A percentile compares a stretch with the other conserved stretches of the same genome.
Conservation (phyloP, 140 eudicot genomes). For the Cichorium intybus region DNA sequence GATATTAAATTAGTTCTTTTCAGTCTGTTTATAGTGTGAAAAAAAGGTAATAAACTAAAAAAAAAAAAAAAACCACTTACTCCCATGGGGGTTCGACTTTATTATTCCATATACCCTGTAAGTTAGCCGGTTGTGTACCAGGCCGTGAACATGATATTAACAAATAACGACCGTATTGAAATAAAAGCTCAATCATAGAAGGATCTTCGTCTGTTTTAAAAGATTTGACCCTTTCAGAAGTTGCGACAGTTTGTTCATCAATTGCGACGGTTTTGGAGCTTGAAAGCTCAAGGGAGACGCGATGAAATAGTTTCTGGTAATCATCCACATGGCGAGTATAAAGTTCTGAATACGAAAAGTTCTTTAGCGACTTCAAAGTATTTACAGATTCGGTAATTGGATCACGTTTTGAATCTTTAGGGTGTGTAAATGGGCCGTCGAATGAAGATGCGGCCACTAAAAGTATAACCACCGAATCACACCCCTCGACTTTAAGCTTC, state of each 20-base stretch:
- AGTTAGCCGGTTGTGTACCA: constrained; percentile 74
- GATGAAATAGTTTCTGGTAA: constrained; percentile 73
- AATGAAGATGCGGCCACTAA: constrained; percentile 72
- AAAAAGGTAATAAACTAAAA: too few relatives aligned
- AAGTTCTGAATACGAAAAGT: constrained; percentile 57
- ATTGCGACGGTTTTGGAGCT: too few relatives aligned
- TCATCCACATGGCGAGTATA: constrained; percentile 77
- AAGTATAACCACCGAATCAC: constrained; percentile 62
- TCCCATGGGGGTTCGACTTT: constrained; percentile 79
- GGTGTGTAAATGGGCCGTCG: constrained; percentile 68
- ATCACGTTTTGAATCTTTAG: constrained; percentile 60
- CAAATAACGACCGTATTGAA: constrained; percentile 85
- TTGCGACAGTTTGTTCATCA: constrained; percentile 34
- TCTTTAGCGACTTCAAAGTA: constrained; percentile 35
- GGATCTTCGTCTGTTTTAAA: constrained; percentile 80
- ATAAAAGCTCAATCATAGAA: constrained; percentile 75
- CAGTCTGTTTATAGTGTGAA: too few relatives aligned
- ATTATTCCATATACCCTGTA: constrained; percentile 93
- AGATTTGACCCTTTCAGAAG: constrained; percentile 74
- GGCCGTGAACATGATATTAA: constrained; percentile 81
- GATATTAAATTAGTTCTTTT: background rate
- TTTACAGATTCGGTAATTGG: constrained; percentile 50
- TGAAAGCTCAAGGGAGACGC: constrained; percentile 72
- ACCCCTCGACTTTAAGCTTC: constrained; percentile 58
- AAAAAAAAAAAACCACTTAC: constrained; percentile 37